Evolutionary conservation across 2,329 filamentous ascomycete species (phyloP), one percentile per base, ranked within the genome.

Genomic region (Zymoseptoria ardabiliae): DNA sequence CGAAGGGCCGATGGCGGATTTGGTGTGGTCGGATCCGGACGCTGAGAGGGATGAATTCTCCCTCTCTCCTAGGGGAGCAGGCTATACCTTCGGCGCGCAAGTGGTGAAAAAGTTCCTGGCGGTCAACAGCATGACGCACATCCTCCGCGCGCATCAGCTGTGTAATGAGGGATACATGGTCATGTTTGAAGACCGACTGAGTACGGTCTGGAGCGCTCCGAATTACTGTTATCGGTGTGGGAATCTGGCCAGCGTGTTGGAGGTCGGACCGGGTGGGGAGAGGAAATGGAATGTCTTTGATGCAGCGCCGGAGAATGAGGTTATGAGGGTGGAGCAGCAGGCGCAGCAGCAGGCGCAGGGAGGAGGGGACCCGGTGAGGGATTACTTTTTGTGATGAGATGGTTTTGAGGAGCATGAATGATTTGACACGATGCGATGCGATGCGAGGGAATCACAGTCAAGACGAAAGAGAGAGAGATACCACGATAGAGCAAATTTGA

Each of bases 91-190:
- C 73, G 94, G 94, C 58, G 91, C 92, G 6, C 94, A 97, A 74
- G 94, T 99, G 17, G 94, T 99, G 55, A 95, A 93, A 77, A 99
- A 99, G 76, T 99, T 99, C 75, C 80, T 99, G 30, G 90, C 94
- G 68, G 92, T 99, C 68, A 99, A 99, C 76, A 88, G 85, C 74
- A 97, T 99, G 92, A 93, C 88, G 30, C 94, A 99, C 75, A 99
- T 99, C 65, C 81, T 99, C 58, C 89, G 94, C 22, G 94, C 94
- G n/a, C 94, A 99, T 75, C 94, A 99, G 78, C 83, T 99, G 4
- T 99, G 94, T 74, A 94, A 99, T 75, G 94, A 99, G 77, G 94
- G 94, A 0, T 99, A 93, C 74, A 94, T 97, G 77, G 89, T 97
- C 53, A 84, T 99, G 17, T 99, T 96, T 74, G 93, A 97, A 70